Evolutionary conservation across 257 asterid species (phyloP).

Genomic region (Linaria vulgaris): DNA sequence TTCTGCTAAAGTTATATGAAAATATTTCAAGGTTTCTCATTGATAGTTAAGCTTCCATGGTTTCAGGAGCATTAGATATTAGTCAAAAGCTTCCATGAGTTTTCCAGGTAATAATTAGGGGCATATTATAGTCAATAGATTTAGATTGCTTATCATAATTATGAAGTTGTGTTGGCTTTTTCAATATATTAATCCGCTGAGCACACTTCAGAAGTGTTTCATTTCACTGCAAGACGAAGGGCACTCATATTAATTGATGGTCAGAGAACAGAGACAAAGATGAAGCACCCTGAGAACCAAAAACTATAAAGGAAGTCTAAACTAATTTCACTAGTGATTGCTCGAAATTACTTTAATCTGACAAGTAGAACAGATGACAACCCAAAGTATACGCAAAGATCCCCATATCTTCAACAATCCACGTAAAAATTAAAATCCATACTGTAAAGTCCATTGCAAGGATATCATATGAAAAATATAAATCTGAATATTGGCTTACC

Average conservation of each 20-base stretch:
- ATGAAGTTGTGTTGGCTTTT: too few species aligned
- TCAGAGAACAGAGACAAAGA: background rate
- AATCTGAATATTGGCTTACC: constrained; percentile 48
- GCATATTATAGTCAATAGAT: too few species aligned
- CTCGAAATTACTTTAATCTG: constrained; percentile 1
- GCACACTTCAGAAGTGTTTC: too few species aligned
- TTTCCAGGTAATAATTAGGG: too few species aligned
- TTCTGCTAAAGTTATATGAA: too few species aligned
- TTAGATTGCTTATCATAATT: too few species aligned
- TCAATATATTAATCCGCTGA: too few species aligned
- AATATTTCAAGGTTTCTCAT: too few species aligned
- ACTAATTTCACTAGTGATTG: constrained; percentile 6
- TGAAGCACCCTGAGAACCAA: constrained; percentile 17
- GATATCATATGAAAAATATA: constrained; percentile 18
- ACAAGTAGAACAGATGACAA: constrained; percentile 13
- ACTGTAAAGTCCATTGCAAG: constrained; percentile 18
- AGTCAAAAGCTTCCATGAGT: too few species aligned
- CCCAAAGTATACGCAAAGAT: constrained; percentile 15
- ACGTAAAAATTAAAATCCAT: constrained; percentile 19
- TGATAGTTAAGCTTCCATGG: too few species aligned
- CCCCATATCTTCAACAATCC: constrained; percentile 1
- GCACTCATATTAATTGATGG: constrained; percentile 10
- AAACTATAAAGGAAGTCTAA: constrained; percentile 7
- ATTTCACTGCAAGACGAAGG: background rate
- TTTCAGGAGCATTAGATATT: too few species aligned